Evolutionary conservation across 306 rosid genomes (phyloP).

Genomic region (Dryas alaskensis): DNA sequence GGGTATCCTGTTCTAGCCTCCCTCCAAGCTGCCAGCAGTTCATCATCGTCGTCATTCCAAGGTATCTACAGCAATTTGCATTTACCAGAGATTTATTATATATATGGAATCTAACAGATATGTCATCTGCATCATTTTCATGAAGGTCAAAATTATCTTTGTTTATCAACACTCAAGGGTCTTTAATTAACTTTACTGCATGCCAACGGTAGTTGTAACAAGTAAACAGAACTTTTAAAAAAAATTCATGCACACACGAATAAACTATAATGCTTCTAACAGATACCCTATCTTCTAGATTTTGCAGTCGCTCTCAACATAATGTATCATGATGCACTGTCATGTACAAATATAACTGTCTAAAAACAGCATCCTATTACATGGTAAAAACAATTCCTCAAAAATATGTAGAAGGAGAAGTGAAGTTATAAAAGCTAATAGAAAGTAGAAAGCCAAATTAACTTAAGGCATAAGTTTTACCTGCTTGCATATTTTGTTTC

Average conservation of each 20-base stretch:
- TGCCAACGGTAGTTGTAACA: background rate
- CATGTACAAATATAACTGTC: background rate
- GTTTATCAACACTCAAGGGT: background rate
- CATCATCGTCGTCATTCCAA: slow-evolving; percentile 71
- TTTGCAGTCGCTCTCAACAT: background rate
- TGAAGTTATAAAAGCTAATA: background rate
- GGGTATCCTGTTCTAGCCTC: slow-evolving; percentile 91
- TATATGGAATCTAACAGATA: background rate
- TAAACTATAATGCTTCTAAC: background rate
- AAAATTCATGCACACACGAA: background rate
- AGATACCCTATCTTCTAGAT: background rate
- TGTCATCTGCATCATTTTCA: background rate
- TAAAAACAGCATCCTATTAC: background rate
- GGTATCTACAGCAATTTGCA: slow-evolving; percentile 53
- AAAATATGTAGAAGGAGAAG: background rate
- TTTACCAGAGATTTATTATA: background rate
- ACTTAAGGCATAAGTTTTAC: slow-evolving; percentile 28
- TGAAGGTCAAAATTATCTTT: background rate
- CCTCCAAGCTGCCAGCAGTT: slow-evolving; percentile 82
- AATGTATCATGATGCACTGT: background rate
- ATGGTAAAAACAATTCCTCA: background rate
- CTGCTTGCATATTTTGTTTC: slow-evolving; percentile 89
- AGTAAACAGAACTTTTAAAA: background rate
- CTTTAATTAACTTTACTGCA: background rate
- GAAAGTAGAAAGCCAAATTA: background rate